A percentile compares a stretch with the other conserved stretches of the same genome.
Evolutionary conservation across 305 asterid genomes (phyloP).

Genomic region (Rubia balearica): DNA sequence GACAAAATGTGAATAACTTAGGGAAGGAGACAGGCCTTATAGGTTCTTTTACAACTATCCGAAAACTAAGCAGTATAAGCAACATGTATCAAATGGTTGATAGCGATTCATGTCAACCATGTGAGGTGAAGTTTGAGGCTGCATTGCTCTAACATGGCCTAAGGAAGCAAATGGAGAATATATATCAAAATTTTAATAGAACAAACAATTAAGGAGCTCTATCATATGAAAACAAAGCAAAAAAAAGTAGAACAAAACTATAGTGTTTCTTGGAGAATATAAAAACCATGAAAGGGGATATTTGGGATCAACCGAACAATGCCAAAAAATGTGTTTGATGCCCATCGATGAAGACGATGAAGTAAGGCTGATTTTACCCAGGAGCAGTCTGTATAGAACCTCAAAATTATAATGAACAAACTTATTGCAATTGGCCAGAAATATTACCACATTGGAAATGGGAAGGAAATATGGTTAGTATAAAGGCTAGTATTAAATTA

Average conservation of each 20-base stretch:
- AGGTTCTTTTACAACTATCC: too few relatives aligned
- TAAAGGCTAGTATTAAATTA: too few relatives aligned
- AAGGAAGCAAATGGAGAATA: slow-evolving; percentile 6
- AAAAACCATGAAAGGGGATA: slow-evolving; percentile 7
- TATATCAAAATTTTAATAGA: slow-evolving; percentile 16
- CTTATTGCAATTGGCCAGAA: neutral
- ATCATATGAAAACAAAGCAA: neutral
- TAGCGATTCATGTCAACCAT: slow-evolving; percentile 46
- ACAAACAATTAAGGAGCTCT: neutral
- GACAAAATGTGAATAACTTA: too few relatives aligned
- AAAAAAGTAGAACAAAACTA: neutral
- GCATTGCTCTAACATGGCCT: slow-evolving; percentile 10
- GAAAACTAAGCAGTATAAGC: too few relatives aligned
- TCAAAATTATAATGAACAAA: neutral
- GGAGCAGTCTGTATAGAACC: neutral
- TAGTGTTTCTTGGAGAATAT: slow-evolving; percentile 9
- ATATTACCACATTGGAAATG: neutral
- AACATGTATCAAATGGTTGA: slow-evolving; percentile 46
- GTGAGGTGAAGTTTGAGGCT: slow-evolving; percentile 18
- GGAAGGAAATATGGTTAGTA: too few relatives aligned
- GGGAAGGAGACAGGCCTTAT: too few relatives aligned
- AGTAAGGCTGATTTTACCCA: slow-evolving; percentile 1
- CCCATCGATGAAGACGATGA: slow-evolving; percentile 30
- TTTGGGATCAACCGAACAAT: neutral
- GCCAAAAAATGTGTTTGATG: neutral